Conservation (phyloP, 2,329 filamentous ascomycete species). For the Drechslerella stenobrocha region DNA sequence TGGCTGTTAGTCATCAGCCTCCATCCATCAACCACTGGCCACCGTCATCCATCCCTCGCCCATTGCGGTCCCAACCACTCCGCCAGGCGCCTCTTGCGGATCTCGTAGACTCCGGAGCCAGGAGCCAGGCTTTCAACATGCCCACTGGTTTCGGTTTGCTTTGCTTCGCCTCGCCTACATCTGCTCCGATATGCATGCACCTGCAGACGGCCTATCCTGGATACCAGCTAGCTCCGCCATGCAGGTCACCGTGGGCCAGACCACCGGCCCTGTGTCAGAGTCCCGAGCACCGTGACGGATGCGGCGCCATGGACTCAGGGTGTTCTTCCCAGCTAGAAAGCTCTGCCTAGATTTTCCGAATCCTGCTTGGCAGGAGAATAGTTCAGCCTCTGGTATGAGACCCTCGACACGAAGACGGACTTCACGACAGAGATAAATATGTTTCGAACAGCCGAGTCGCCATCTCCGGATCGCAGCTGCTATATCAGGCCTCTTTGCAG, state of each 20-base stretch:
- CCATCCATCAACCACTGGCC: too few relatives aligned
- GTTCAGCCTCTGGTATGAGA: background rate
- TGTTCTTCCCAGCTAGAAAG: too few relatives aligned
- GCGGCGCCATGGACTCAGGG: slow-evolving; percentile 1
- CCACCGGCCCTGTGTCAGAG: background rate
- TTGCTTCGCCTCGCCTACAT: slow-evolving; percentile 3
- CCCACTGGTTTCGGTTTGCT: background rate
- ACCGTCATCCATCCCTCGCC: too few relatives aligned
- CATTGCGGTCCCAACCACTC: too few relatives aligned
- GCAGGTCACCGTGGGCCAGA: background rate
- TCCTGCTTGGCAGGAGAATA: too few relatives aligned
- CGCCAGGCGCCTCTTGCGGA: too few relatives aligned
- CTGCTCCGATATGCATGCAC: slow-evolving; percentile 1
- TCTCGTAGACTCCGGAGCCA: too few relatives aligned
- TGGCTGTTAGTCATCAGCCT: too few relatives aligned
- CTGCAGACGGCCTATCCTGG: background rate
- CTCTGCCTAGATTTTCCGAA: too few relatives aligned
- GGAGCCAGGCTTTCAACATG: background rate
- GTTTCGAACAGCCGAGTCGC: background rate
- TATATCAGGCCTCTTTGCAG: too few relatives aligned
- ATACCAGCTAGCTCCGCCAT: background rate
- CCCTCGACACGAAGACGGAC: background rate
- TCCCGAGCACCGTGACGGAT: background rate
- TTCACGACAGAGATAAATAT: background rate
- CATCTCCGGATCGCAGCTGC: background rate